These are phyloP conservation scores for Baffinella frigidus DNA, from an alignment of 208 protist species.

Conservation along the genomic window DNA sequence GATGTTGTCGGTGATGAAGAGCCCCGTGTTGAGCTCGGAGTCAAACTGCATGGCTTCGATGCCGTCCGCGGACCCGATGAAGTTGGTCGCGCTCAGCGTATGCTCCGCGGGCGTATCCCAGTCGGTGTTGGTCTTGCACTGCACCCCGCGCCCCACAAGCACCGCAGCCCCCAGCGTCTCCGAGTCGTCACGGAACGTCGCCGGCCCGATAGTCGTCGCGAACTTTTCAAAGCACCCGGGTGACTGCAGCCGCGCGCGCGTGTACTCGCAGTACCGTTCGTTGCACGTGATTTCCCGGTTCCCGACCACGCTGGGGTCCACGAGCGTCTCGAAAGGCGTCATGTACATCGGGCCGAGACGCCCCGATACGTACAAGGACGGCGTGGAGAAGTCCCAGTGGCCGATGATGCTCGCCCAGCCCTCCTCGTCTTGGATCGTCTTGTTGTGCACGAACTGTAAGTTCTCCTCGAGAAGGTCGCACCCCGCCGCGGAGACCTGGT, in stretches of 20 bases:
- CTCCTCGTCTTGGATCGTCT: background rate
- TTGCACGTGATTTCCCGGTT: too few species aligned
- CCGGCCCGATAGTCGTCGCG: background rate
- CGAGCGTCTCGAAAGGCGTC: background rate
- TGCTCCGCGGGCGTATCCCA: background rate
- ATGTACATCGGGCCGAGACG: background rate
- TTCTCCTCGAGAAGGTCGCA: background rate
- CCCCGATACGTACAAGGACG: background rate
- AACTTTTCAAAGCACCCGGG: constrained; percentile 2
- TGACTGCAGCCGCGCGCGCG: background rate
- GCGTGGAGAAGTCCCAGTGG: constrained; percentile 5
- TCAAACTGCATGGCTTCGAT: constrained; percentile 21
- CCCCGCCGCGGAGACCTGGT: background rate
- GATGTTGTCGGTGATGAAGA: constrained; percentile 28
- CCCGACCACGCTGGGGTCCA: background rate
- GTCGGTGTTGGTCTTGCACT: background rate
- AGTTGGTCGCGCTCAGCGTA: background rate
- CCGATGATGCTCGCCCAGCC: background rate
- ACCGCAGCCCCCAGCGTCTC: background rate
- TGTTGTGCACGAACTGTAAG: background rate
- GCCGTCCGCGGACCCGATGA: background rate
- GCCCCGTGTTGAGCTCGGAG: background rate
- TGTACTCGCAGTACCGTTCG: background rate
- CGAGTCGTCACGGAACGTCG: background rate
- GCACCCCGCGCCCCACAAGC: background rate